Evolutionary conservation across 139 green algal species (phyloP).

Genomic region (Choricystis sp.): DNA sequence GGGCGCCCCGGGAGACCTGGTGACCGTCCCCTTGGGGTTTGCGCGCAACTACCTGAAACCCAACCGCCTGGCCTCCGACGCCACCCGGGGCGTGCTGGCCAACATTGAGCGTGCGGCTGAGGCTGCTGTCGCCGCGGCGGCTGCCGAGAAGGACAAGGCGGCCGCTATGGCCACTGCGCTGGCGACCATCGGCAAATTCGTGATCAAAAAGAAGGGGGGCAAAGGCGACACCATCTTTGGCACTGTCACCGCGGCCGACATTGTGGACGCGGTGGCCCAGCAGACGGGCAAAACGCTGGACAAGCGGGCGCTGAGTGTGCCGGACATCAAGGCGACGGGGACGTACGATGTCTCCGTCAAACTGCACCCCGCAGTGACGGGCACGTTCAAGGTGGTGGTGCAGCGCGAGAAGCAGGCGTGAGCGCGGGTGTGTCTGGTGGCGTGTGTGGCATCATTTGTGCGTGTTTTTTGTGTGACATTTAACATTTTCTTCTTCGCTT

Average conservation of each 20-base stretch:
- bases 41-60: conserved; percentile 79
- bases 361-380: conserved; percentile 63
- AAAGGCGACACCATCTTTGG: conserved; percentile 75
- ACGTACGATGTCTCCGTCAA: conserved; percentile 54
- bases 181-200: conserved; percentile 77
- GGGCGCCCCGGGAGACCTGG: conserved; percentile 46
- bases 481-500: too few species aligned
- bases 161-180: conserved; percentile 25
- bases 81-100: conserved; percentile 50
- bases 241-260: conserved; percentile 42
- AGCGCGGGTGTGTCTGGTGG: too few species aligned
- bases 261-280: conserved; percentile 53
- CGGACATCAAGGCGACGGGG: conserved; percentile 77
- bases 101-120: conserved; percentile 13
- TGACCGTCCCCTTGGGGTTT: conserved; percentile 66
- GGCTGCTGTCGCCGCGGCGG: conserved; percentile 8
- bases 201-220: conserved; percentile 77
- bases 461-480: too few species aligned
- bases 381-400: conserved; percentile 70
- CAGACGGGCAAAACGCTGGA: conserved; percentile 66
- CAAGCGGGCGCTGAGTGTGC: conserved; percentile 51
- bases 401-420: conserved; percentile 32
- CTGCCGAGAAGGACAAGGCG: conserved; percentile 53
- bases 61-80: conserved; percentile 44
- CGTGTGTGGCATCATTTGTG: too few species aligned